These are phyloP conservation scores for Xylaria scruposa DNA, from an alignment of 495 filamentous ascomycete species.

Conservation along the genomic window DNA sequence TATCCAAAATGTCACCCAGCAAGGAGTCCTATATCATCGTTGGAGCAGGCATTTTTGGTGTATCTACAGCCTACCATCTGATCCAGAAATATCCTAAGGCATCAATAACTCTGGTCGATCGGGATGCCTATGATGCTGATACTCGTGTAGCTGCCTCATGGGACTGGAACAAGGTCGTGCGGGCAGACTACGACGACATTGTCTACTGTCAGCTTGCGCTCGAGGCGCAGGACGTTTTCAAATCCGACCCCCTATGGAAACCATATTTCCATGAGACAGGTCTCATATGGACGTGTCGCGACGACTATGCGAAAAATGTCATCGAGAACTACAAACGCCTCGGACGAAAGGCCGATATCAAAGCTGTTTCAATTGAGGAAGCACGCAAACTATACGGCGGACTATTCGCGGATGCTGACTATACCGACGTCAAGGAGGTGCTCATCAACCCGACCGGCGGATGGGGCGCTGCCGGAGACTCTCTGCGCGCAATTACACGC, in stretches of 20 bases:
- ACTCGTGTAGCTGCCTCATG: conserved; percentile 62
- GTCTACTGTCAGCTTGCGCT: conserved; percentile 64
- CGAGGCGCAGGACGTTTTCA: conserved; percentile 64
- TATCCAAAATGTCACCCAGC: conserved; percentile 28
- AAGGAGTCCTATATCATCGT: conserved; percentile 62
- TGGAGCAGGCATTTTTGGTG: conserved; percentile 70
- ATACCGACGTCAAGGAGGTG: conserved; percentile 56
- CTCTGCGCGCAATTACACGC: conserved; percentile 55
- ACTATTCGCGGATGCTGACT: conserved; percentile 62
- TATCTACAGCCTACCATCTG: conserved; percentile 67
- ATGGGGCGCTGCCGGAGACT: conserved; percentile 65
- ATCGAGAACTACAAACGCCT: conserved; percentile 57
- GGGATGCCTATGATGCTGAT: conserved; percentile 52
- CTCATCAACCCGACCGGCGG: conserved; percentile 62
- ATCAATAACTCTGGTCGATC: conserved; percentile 63
- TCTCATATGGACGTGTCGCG: conserved; percentile 54
- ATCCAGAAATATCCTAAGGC: conserved; percentile 57
- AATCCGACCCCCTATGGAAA: conserved; percentile 58
- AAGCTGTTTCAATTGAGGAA: conserved; percentile 53
- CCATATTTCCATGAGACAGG: conserved; percentile 65
- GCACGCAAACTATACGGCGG: conserved; percentile 54
- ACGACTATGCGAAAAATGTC: conserved; percentile 51
- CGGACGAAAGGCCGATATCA: conserved; percentile 47
- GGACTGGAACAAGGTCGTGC: conserved; percentile 73
- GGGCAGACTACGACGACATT: conserved; percentile 67